Percentiles rank a stretch among this genome's conserved stretches.
Evolutionary conservation across 192 early-diverging fungal species (phyloP).

Genomic region (Entomortierella beljakovae): DNA sequence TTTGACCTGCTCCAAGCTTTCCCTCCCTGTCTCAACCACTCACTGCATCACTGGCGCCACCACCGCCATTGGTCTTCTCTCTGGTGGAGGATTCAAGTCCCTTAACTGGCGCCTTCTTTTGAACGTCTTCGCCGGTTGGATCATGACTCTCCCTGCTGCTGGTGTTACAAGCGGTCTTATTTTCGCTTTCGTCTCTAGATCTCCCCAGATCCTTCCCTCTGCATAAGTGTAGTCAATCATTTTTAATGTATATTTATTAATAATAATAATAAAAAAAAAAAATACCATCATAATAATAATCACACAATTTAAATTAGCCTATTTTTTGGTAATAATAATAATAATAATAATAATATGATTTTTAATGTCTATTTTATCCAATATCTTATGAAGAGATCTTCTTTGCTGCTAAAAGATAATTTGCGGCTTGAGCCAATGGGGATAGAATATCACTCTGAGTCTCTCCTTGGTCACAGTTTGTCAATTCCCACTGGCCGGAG

Average conservation of each 20-base stretch:
- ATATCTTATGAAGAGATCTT: background rate
- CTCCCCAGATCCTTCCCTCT: slow-evolving; percentile 59
- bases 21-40: slow-evolving; percentile 85
- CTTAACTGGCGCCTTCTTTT: slow-evolving; percentile 82
- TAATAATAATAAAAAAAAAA: slow-evolving; percentile 1
- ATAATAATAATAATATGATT: no score
- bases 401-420: slow-evolving; percentile 61
- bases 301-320: background rate
- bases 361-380: background rate
- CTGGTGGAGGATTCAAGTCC: slow-evolving; percentile 64
- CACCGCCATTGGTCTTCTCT: slow-evolving; percentile 76
- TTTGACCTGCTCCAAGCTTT: slow-evolving; percentile 82
- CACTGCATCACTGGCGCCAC: slow-evolving; percentile 88
- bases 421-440: slow-evolving; percentile 44
- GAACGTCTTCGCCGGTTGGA: slow-evolving; percentile 77
- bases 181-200: slow-evolving; percentile 71
- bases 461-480: slow-evolving; percentile 18
- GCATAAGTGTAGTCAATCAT: background rate
- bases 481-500: slow-evolving; percentile 57
- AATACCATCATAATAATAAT: background rate
- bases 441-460: slow-evolving; percentile 18
- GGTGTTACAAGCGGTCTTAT: slow-evolving; percentile 73
- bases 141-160: slow-evolving; percentile 79
- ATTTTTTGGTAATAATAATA: background rate
- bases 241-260: background rate